These are phyloP conservation scores for Aspergillus homomorphus DNA, from an alignment of 495 filamentous ascomycete species.

Conservation along the genomic window DNA sequence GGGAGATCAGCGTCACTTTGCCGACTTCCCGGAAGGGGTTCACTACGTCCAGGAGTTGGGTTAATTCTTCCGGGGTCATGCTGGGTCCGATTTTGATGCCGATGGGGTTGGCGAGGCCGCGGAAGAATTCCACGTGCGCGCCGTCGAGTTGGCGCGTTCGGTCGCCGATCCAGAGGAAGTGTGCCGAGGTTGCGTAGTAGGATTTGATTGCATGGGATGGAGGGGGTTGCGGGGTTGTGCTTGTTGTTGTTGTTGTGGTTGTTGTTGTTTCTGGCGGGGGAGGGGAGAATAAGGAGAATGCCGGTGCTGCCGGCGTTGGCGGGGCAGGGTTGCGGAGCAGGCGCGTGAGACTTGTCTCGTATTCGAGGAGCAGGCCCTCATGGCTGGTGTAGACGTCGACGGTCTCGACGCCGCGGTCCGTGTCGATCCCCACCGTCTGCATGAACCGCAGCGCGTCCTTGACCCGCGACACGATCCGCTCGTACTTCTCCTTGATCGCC, in stretches of 20 bases:
- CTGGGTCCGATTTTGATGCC: constrained; percentile 93
- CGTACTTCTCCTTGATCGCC: constrained; percentile 77
- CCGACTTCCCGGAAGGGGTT: constrained; percentile 79
- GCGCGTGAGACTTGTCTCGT: constrained; percentile 83
- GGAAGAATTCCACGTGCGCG: constrained; percentile 96
- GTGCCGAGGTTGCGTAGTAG: constrained; percentile 88
- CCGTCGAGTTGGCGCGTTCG: constrained; percentile 88
- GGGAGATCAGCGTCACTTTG: constrained; percentile 93
- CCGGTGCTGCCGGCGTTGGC: background rate
- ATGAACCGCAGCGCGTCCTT: constrained; percentile 92
- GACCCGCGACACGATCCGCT: constrained; percentile 76
- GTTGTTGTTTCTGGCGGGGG: constrained; percentile 20
- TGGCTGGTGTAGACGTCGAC: constrained; percentile 95
- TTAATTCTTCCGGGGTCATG: constrained; percentile 69
- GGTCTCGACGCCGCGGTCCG: constrained; percentile 76
- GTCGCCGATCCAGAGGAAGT: constrained; percentile 98
- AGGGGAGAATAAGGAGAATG: constrained; percentile 41
- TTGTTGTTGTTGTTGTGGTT: constrained; percentile 7
- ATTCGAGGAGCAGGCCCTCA: constrained; percentile 91
- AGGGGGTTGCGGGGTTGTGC: background rate
- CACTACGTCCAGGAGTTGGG: constrained; percentile 72
- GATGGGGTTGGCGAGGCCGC: constrained; percentile 90
- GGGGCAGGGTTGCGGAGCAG: constrained; percentile 53
- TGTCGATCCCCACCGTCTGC: constrained; percentile 90
- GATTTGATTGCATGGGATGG: constrained; percentile 24